Evolutionary conservation across 164 flowering plant species (phyloP).

Genomic region (Vitis cinerea): DNA sequence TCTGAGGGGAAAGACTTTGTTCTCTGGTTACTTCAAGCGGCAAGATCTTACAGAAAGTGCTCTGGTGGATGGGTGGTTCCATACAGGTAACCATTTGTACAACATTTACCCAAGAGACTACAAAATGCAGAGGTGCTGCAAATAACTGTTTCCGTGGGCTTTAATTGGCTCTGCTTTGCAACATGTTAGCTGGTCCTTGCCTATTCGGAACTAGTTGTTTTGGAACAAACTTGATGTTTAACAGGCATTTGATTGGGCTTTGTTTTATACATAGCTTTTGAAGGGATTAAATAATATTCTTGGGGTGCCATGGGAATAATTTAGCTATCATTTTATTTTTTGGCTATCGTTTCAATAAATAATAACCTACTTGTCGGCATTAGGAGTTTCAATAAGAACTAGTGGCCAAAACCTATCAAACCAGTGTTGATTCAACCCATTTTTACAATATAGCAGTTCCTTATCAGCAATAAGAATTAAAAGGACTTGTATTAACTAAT

Average conservation of each 20-base stretch:
- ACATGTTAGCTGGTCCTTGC: neutral
- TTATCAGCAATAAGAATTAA: neutral
- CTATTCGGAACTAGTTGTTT: neutral
- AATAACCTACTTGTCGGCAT: neutral
- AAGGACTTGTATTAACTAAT: neutral
- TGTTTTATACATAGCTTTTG: too few relatives aligned
- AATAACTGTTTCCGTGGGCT: neutral
- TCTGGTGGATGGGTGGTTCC: constrained; percentile 91
- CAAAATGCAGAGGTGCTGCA: neutral
- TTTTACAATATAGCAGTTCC: neutral
- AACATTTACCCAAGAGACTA: neutral
- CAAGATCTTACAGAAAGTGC: constrained; percentile 74
- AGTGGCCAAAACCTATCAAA: neutral
- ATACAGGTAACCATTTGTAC: constrained; percentile 63
- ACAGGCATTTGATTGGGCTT: too few relatives aligned
- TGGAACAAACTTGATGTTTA: too few relatives aligned
- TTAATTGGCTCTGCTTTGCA: too few relatives aligned
- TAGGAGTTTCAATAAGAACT: neutral
- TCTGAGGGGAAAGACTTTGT: constrained; percentile 77
- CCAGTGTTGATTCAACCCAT: neutral
- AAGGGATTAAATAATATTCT: too few relatives aligned
- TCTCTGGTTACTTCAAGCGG: constrained; percentile 89
- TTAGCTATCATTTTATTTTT: too few relatives aligned
- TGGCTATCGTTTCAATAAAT: too few relatives aligned
- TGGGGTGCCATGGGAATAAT: too few relatives aligned